Evolutionary conservation across 805 yeast genomes (phyloP).

Genomic region (Huiozyma naganishii): DNA sequence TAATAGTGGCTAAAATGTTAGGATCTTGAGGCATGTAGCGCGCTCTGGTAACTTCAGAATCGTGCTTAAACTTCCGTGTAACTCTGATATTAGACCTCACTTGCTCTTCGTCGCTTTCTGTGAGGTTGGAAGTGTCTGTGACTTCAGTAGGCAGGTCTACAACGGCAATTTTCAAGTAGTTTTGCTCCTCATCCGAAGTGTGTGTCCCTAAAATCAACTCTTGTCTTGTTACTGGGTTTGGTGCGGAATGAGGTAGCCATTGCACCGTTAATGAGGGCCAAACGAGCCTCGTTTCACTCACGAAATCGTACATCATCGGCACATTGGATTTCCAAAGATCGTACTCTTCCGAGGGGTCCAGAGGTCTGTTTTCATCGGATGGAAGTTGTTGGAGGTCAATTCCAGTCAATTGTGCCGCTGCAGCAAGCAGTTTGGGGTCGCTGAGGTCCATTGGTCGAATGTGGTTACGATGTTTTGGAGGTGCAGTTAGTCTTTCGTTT

Average conservation of each 20-base stretch:
- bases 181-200: constrained; percentile 57
- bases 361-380: too few relatives aligned
- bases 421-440: too few relatives aligned
- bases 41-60: constrained; percentile 62
- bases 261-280: constrained; percentile 79
- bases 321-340: constrained; percentile 74
- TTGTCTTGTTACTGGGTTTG: constrained; percentile 28
- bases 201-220: constrained; percentile 60
- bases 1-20: constrained; percentile 49
- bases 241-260: constrained; percentile 45
- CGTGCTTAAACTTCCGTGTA: constrained; percentile 47
- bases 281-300: constrained; percentile 64
- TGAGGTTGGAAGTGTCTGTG: background rate
- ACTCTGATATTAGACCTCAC: constrained; percentile 44
- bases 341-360: constrained; percentile 24
- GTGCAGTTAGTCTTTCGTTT: too few relatives aligned
- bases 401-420: too few relatives aligned
- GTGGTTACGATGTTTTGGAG: too few relatives aligned
- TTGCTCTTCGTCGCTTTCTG: constrained; percentile 10
- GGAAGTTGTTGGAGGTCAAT: too few relatives aligned
- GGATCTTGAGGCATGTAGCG: constrained; percentile 57
- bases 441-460: too few relatives aligned
- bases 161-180: constrained; percentile 55
- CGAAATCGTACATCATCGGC: constrained; percentile 73
- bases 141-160: constrained; percentile 42